phyloP scores from a whole-genome alignment of 1,139 yeast species.

The Blastobotrys buckinghamii region DNA sequence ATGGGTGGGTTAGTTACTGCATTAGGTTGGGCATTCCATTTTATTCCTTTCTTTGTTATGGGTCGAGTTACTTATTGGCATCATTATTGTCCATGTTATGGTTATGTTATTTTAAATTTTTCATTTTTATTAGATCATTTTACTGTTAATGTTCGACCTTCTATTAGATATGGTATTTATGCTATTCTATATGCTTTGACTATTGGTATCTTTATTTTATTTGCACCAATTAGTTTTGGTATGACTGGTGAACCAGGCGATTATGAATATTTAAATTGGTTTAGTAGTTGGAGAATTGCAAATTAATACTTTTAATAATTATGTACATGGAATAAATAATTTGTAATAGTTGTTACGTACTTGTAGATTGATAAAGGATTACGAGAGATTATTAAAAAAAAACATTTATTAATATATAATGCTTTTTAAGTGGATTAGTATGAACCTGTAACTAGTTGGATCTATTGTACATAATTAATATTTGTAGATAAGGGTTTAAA shows the following conservation, averaged over 20 bases:
- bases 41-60: constrained; percentile 85
- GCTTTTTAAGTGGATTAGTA: no score
- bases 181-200: constrained; percentile 47
- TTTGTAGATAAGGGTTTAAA: no score
- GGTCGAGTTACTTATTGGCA: constrained; percentile 97
- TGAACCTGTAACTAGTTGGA: no score
- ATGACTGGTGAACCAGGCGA: constrained; percentile 74
- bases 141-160: constrained; percentile 31
- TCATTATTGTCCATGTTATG: constrained; percentile 93
- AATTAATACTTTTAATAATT: background rate
- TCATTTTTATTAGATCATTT: constrained; percentile 68
- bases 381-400: no score
- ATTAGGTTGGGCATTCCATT: constrained; percentile 94
- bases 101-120: constrained; percentile 84
- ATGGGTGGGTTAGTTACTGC: constrained; percentile 89
- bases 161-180: constrained; percentile 37
- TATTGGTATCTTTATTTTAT: constrained; percentile 62
- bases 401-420: no score
- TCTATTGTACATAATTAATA: no score
- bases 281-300: constrained; percentile 60
- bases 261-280: constrained; percentile 68
- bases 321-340: no score
- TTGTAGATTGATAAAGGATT: no score
- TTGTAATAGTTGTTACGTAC: no score
- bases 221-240: constrained; percentile 80